A percentile compares a stretch with the other conserved stretches of the same genome.
Conservation (phyloP, 2,329 filamentous ascomycete genomes). For the Alternaria sp. region DNA sequence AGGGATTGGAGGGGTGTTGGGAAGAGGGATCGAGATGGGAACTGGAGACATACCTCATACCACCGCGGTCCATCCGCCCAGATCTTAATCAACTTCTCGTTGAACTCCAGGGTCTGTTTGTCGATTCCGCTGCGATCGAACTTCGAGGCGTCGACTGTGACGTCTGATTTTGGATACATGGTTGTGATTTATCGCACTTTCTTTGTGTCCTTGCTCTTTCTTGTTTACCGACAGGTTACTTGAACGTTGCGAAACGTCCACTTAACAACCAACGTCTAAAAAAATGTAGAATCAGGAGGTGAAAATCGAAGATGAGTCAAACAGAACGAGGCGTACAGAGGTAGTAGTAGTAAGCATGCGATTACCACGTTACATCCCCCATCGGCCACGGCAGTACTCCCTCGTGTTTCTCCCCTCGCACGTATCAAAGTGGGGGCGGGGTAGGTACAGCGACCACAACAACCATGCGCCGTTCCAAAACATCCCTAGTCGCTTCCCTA, state of each 20-base stretch:
- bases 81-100: slow-evolving; percentile 52
- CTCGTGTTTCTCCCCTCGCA: background rate
- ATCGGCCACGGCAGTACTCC: background rate
- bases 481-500: too few relatives aligned
- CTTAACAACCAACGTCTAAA: background rate
- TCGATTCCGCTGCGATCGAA: slow-evolving; percentile 52
- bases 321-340: background rate
- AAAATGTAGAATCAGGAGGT: background rate
- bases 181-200: background rate
- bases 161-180: slow-evolving; percentile 47
- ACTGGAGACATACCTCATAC: slow-evolving; percentile 53
- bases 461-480: too few relatives aligned
- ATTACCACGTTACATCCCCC: background rate
- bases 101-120: slow-evolving; percentile 53
- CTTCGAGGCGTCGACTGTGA: slow-evolving; percentile 51
- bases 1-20: background rate
- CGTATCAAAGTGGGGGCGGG: slow-evolving; percentile 10
- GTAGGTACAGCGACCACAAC: too few relatives aligned
- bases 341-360: background rate
- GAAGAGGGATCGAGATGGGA: background rate
- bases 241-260: fast-evolving
- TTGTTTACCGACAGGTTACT: background rate
- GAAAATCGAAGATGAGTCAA: background rate
- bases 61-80: slow-evolving; percentile 55
- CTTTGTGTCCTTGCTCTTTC: background rate